A percentile compares a stretch with the other conserved stretches of the same genome.
phyloP scores from a whole-genome alignment of 1,284 basidiomycete species.

The Hymenochaete sp. region DNA sequence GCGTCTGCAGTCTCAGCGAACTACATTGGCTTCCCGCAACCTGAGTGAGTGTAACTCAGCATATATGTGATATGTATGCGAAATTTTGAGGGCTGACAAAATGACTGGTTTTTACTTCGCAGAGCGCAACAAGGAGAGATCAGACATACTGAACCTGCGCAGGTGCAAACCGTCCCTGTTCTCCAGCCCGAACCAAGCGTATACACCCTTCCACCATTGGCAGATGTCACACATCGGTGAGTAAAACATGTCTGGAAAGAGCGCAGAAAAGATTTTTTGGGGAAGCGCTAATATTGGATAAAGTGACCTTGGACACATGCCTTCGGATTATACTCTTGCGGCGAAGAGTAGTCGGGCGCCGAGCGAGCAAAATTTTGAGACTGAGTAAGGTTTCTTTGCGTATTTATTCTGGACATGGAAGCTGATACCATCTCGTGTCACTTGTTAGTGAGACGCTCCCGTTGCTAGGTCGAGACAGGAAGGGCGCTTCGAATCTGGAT shows the following conservation, averaged over 20 bases:
- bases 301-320: constrained; percentile 11
- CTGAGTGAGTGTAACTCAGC: constrained; percentile 13
- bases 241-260: background rate
- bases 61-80: background rate
- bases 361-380: constrained; percentile 11
- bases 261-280: background rate
- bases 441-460: constrained; percentile 13
- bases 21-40: constrained; percentile 7
- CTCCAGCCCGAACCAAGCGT: constrained; percentile 2
- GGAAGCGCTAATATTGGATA: background rate
- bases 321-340: constrained; percentile 17
- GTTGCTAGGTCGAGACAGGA: constrained; percentile 10
- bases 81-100: background rate
- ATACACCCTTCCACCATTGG: constrained; percentile 14
- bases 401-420: background rate
- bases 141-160: too few species aligned
- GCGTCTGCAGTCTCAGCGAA: constrained; percentile 15
- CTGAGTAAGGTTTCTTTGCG: constrained; percentile 6
- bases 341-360: constrained; percentile 13
- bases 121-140: constrained; percentile 2
- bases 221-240: constrained; percentile 11
- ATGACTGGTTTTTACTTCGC: background rate
- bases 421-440: background rate
- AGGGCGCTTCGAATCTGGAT: background rate
- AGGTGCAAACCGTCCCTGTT: too few species aligned